Conservation (phyloP, 225 moss, liverwort and hornwort genomes). For the Thuidium tamariscinum region DNA sequence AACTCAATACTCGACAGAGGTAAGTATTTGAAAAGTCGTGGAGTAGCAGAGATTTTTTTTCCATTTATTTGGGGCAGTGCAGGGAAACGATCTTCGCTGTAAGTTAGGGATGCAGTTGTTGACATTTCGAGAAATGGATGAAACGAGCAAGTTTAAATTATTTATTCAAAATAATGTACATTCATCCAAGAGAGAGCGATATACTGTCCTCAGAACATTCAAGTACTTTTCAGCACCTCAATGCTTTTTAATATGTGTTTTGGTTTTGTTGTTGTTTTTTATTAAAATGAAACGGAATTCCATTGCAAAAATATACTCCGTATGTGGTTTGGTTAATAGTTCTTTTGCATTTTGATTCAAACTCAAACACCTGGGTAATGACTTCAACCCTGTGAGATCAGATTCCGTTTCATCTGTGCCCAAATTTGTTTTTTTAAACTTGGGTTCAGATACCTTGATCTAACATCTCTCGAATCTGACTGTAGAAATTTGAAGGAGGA, state of each 20-base stretch:
- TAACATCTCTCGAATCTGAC: no score
- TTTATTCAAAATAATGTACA: not conserved
- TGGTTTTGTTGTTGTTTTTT: no score
- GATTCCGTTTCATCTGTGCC: not conserved
- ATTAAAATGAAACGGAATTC: no score
- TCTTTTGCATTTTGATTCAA: not conserved
- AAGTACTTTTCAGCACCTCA: not conserved
- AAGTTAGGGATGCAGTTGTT: not conserved
- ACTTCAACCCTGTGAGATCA: not conserved
- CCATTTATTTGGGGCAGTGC: not conserved
- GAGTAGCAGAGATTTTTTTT: not conserved
- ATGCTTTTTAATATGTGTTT: not conserved
- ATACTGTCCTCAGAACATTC: rapidly evolving
- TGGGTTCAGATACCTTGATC: not conserved
- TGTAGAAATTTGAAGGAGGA: not conserved
- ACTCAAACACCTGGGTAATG: not conserved
- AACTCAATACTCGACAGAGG: not conserved
- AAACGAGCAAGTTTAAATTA: not conserved
- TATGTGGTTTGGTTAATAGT: not conserved
- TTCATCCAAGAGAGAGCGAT: not conserved
- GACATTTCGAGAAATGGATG: no score
- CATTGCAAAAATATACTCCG: no score
- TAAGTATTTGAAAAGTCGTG: not conserved
- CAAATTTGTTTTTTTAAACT: no score
- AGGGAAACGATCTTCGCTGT: not conserved